Evolutionary conservation across 345 rosid species (phyloP), one percentile per base, ranked within the genome.

Genomic region (Murraya koenigii): DNA sequence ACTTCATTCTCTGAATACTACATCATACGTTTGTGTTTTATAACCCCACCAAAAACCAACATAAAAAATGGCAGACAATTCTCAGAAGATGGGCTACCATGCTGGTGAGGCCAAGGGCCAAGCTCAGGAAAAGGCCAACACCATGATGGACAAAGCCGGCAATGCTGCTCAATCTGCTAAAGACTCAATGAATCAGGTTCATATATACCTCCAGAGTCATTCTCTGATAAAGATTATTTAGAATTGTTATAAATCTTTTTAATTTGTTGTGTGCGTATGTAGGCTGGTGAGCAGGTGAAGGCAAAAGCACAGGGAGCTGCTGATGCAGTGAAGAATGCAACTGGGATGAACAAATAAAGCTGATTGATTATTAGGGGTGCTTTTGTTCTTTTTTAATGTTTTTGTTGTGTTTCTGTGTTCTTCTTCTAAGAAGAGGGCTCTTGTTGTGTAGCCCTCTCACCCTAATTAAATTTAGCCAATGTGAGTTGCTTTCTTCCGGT

Each of bases 201-300:
- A 20, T 8, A 13, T 44, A 10, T 33, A 13, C 49, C 7, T 52
- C 7, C 7, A 5, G 56, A 52, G 56, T 52, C 56, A 52, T 19
- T 17, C 22, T 52, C 56, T 52, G 56, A 52, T 17, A 52, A 52
- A 52, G 1, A 44, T 44, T 13, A 19, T 1, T 0, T 15, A 5
- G 22, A 52, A 52, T 17, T 15, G 22, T 19, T 15, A 19, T 33
- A 30, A 62, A 14, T 5, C 56, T 17, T 52, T 15, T 52, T 4
- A 22, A 52, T 52, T 52, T 52, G 7, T 17, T 52, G 11, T 22
- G 35, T 8, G 63, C 30, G 30, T 47, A n/a, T 66, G 61, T 32
- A 93, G 97, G 84, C 91, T 13, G 92, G 93, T 7, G 83, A 85
- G 82, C 90, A 89, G 83, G 54, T 91, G 81, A 82, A 80, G 82